Conservation (phyloP, 208 protist genomes). For the Acanthamoeba polyphaga region DNA sequence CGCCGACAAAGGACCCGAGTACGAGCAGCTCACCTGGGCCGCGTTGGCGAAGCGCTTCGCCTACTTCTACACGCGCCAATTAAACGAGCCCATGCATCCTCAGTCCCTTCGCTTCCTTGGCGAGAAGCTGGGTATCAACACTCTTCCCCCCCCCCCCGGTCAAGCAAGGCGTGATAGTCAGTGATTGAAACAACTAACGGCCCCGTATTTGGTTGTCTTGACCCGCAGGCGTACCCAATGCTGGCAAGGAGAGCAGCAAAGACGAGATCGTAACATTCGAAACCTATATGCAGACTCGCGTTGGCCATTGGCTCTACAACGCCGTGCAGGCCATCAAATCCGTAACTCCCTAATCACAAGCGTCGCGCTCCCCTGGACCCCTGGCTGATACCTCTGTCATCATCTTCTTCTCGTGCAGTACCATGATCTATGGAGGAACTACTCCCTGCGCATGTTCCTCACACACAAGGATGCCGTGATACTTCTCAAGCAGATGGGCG, state of each 20-base stretch:
- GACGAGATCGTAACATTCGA: conserved; percentile 47
- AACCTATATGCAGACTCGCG: conserved; percentile 51
- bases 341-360: neutral
- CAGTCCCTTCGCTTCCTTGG: conserved; percentile 66
- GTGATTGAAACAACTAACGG: neutral
- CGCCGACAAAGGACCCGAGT: conserved; percentile 26
- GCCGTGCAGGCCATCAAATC: conserved; percentile 64
- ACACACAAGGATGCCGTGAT: conserved; percentile 51
- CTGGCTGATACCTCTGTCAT: neutral
- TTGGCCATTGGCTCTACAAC: conserved; percentile 68
- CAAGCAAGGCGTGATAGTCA: neutral
- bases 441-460: conserved; percentile 68
- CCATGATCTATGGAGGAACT: conserved; percentile 65
- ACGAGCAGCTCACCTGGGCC: conserved; percentile 62
- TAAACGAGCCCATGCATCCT: conserved; percentile 54
- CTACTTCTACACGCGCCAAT: conserved; percentile 59
- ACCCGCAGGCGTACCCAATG: conserved; percentile 37
- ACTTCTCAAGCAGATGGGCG: conserved; percentile 24
- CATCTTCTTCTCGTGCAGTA: neutral
- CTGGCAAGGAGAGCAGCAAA: conserved; percentile 57
- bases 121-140: conserved; percentile 27
- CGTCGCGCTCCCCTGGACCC: too few relatives aligned
- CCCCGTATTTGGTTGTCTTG: too few relatives aligned
- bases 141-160: too few relatives aligned
- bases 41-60: conserved; percentile 28